A percentile compares a stretch with the other conserved stretches of the same genome.
These are phyloP conservation scores for Corylus americana DNA, from an alignment of 306 rosid species.

Conservation along the genomic window DNA sequence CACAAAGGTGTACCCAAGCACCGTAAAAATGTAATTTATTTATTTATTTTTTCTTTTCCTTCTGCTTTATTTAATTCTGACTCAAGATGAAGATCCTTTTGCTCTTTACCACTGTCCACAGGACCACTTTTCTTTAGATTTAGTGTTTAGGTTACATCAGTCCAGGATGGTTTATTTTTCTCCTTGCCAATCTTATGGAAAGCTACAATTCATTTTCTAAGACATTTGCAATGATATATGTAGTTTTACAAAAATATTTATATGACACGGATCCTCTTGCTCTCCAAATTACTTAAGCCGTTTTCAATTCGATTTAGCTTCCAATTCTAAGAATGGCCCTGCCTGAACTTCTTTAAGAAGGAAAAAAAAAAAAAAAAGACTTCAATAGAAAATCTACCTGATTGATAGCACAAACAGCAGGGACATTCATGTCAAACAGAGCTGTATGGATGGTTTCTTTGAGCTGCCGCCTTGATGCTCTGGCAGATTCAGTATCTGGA, in stretches of 20 bases:
- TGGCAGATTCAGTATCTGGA: slow-evolving; percentile 83
- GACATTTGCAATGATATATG: background rate
- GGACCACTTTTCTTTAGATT: background rate
- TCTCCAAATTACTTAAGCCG: slow-evolving; percentile 9
- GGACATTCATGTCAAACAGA: slow-evolving; percentile 83
- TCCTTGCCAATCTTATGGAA: background rate
- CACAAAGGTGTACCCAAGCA: no score
- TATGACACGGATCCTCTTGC: slow-evolving; percentile 17
- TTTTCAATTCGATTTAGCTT: slow-evolving; percentile 2
- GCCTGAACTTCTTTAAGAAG: background rate
- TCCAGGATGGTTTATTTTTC: background rate
- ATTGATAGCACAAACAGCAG: slow-evolving; percentile 84
- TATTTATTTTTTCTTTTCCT: background rate
- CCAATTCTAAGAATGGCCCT: background rate
- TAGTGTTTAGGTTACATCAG: background rate
- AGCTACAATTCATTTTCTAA: background rate
- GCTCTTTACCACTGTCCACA: background rate
- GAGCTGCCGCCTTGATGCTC: slow-evolving; percentile 80
- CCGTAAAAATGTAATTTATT: no score
- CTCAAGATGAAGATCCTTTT: background rate
- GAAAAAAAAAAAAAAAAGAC: background rate
- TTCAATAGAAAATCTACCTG: slow-evolving; percentile 49
- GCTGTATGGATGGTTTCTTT: slow-evolving; percentile 70
- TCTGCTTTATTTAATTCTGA: background rate
- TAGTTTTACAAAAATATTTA: background rate